A percentile compares a stretch with the other conserved stretches of the same genome.
These are phyloP conservation scores for Ascocoryne sarcoides DNA, from an alignment of 2,329 filamentous ascomycete species.

Conservation along the genomic window DNA sequence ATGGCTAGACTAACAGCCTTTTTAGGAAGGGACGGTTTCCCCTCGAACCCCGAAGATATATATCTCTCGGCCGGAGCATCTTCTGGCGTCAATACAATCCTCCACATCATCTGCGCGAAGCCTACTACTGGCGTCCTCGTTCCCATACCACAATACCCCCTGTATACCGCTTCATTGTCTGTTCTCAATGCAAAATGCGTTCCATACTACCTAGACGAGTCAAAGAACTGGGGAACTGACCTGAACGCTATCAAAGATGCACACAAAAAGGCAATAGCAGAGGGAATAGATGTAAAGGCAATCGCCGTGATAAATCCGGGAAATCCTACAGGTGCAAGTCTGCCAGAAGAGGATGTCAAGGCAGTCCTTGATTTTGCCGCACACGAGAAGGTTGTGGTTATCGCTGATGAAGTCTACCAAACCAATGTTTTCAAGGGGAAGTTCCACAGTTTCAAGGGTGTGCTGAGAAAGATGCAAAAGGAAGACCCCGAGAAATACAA, in stretches of 20 bases:
- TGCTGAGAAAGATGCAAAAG: conserved; percentile 72
- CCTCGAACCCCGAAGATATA: conserved; percentile 70
- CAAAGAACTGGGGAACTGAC: conserved; percentile 79
- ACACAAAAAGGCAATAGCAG: conserved; percentile 62
- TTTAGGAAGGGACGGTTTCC: conserved; percentile 74
- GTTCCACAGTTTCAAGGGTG: conserved; percentile 93
- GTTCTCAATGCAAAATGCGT: conserved; percentile 80
- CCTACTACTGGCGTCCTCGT: conserved; percentile 77
- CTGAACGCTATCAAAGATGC: conserved; percentile 66
- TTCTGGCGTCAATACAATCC: conserved; percentile 86
- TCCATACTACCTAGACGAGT: conserved; percentile 88
- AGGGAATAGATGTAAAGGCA: conserved; percentile 79
- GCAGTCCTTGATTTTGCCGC: conserved; percentile 80
- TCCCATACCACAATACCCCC: conserved; percentile 94
- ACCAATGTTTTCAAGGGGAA: conserved; percentile 94
- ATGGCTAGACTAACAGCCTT: conserved; percentile 1
- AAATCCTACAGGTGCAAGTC: conserved; percentile 88
- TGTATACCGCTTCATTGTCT: conserved; percentile 89
- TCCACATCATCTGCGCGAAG: conserved; percentile 77
- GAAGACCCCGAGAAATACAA: conserved; percentile 69
- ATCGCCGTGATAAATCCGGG: conserved; percentile 98
- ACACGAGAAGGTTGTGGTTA: conserved; percentile 75
- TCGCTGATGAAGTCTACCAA: conserved; percentile 98
- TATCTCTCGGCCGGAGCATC: conserved; percentile 91
- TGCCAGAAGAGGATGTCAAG: conserved; percentile 70